Percentiles rank a stretch among this genome's conserved stretches.
Conservation (phyloP, 2,329 filamentous ascomycete species). For the Penicillium freii region DNA sequence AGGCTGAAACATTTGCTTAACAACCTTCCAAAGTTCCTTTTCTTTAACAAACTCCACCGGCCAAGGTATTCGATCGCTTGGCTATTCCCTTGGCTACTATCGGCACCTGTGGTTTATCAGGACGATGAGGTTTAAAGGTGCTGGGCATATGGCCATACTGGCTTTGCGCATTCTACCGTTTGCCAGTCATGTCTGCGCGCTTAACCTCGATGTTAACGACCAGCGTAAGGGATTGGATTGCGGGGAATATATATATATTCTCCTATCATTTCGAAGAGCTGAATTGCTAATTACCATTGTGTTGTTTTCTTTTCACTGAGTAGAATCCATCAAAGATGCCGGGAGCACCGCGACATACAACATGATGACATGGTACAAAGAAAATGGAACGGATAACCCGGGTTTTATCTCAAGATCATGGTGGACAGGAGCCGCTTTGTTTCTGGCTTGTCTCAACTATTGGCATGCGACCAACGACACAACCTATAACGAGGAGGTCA, state of each 20-base stretch:
- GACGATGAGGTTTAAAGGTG: conserved; percentile 1
- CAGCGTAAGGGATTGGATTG: background rate
- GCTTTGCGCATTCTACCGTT: conserved; percentile 4
- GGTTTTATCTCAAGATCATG: conserved; percentile 67
- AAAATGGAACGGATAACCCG: conserved; percentile 49
- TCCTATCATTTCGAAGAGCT: background rate
- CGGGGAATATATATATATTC: conserved; percentile 16
- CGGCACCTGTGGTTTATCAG: background rate
- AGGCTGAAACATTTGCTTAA: background rate
- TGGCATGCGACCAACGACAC: conserved; percentile 64
- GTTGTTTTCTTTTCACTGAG: background rate
- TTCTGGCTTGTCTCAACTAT: conserved; percentile 67
- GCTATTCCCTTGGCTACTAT: background rate
- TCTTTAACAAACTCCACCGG: background rate
- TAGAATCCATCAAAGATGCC: conserved; percentile 41
- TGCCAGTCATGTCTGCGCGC: conserved; percentile 2
- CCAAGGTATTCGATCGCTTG: background rate
- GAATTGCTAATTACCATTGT: background rate
- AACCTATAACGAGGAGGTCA: conserved; percentile 59
- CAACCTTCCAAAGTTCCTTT: background rate
- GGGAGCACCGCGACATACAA: conserved; percentile 45
- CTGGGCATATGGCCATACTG: conserved; percentile 1
- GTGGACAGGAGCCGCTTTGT: conserved; percentile 71
- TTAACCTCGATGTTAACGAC: conserved; percentile 1
- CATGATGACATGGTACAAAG: conserved; percentile 52